Evolutionary conservation across 352 stramenopile species (phyloP).

Genomic region (Globisporangium cylindrosporum): DNA sequence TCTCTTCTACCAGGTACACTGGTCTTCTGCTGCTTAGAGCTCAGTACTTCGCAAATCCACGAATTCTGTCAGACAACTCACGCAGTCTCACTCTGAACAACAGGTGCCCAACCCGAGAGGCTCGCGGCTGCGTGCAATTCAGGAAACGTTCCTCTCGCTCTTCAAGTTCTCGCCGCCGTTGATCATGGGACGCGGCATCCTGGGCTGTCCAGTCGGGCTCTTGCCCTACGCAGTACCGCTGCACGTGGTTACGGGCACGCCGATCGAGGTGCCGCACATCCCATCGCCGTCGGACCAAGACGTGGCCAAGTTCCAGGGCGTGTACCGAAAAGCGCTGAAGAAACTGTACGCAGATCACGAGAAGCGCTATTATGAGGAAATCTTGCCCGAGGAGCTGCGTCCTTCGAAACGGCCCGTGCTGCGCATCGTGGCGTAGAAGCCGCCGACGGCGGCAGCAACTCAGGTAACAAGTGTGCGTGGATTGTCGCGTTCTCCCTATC

Average conservation of each 20-base stretch:
- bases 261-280: constrained; percentile 43
- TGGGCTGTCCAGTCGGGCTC: constrained; percentile 29
- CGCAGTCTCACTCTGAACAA: not conserved
- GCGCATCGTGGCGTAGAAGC: constrained; percentile 30
- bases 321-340: constrained; percentile 41
- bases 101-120: constrained; percentile 42
- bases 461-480: not conserved
- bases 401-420: constrained; percentile 23
- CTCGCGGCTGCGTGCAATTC: constrained; percentile 31
- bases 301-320: constrained; percentile 41
- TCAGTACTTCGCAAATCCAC: not conserved
- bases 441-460: not conserved
- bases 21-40: not conserved
- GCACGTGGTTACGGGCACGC: constrained; percentile 37
- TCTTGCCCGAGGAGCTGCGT: constrained; percentile 30
- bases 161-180: constrained; percentile 48
- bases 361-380: constrained; percentile 35
- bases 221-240: constrained; percentile 34
- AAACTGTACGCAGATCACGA: constrained; percentile 53
- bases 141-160: constrained; percentile 32
- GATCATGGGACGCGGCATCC: constrained; percentile 26
- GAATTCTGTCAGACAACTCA: not conserved
- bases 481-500: not conserved
- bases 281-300: constrained; percentile 34
- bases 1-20: constrained; percentile 37